Evolutionary conservation across 2,329 filamentous ascomycete species (phyloP).

Genomic region (Colletotrichum plurivorum): DNA sequence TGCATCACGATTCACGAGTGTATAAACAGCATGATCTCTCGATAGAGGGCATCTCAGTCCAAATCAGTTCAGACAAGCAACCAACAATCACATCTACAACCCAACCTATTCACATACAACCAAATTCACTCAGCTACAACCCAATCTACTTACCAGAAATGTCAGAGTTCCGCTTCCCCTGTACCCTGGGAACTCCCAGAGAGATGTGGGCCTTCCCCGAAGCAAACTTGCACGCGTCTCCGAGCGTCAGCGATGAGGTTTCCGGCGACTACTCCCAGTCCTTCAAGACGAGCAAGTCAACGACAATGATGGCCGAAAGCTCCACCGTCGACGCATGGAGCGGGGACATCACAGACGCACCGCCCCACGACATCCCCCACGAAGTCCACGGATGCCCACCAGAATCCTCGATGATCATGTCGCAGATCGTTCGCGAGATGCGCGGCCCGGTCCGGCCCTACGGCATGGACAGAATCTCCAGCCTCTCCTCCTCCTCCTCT

Average conservation of each 20-base stretch:
- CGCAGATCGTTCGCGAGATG: neutral
- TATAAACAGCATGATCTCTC: too few species aligned
- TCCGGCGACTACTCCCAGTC: neutral
- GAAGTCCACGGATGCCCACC: neutral
- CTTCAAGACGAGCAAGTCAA: neutral
- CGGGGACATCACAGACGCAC: neutral
- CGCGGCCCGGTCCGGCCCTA: neutral
- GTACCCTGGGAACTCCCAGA: neutral
- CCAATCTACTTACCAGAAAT: neutral
- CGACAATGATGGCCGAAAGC: neutral
- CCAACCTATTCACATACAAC: too few species aligned
- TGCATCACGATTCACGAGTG: too few species aligned
- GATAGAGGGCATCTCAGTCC: neutral
- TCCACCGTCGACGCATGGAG: neutral
- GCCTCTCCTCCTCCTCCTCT: neutral
- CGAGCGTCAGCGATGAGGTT: neutral
- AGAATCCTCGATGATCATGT: neutral
- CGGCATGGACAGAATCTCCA: neutral
- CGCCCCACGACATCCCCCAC: neutral
- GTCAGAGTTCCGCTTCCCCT: neutral
- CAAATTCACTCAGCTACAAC: neutral
- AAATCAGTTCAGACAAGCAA: neutral
- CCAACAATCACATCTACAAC: neutral
- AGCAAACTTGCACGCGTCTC: neutral
- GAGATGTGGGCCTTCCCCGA: neutral